A percentile compares a stretch with the other conserved stretches of the same genome.
Evolutionary conservation across 1,284 basidiomycete species (phyloP).

Genomic region (Mycosarcoma mackinlayi): DNA sequence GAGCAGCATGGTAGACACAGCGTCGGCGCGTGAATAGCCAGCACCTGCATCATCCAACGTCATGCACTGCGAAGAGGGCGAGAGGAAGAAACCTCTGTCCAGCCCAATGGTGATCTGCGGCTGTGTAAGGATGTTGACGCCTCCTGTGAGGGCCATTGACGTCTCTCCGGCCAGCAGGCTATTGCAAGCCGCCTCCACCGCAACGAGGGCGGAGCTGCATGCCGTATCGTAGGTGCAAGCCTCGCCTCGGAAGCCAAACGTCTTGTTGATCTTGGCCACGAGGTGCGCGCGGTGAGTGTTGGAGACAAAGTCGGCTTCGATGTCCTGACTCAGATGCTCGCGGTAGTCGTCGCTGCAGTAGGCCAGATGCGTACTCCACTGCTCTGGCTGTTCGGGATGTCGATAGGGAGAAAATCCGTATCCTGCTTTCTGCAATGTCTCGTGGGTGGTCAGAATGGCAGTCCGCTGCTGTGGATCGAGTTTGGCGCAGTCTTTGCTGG

Average conservation of each 20-base stretch:
- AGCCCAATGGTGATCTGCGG: conserved; percentile 55
- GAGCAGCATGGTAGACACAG: conserved; percentile 44
- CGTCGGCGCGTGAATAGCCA: conserved; percentile 52
- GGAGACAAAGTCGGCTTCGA: conserved; percentile 28
- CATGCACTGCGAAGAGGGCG: conserved; percentile 50
- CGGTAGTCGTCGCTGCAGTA: conserved; percentile 53
- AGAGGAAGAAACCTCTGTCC: conserved; percentile 54
- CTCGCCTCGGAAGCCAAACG: conserved; percentile 45
- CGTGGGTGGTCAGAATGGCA: conserved; percentile 34
- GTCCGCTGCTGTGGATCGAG: conserved; percentile 53
- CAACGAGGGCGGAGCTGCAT: conserved; percentile 50
- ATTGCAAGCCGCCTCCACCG: conserved; percentile 49
- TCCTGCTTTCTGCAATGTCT: conserved; percentile 37
- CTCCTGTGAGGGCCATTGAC: conserved; percentile 39
- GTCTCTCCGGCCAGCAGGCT: conserved; percentile 30
- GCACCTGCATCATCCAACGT: conserved; percentile 47
- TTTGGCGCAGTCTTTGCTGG: conserved; percentile 25
- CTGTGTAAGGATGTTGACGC: conserved; percentile 52
- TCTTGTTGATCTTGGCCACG: conserved; percentile 31
- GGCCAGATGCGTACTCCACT: conserved; percentile 48
- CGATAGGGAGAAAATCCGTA: conserved; percentile 32
- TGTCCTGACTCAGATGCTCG: conserved; percentile 47
- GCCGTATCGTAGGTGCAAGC: conserved; percentile 52
- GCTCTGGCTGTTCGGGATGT: conserved; percentile 17
- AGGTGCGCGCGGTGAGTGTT: conserved; percentile 45